phyloP scores from a whole-genome alignment of 345 rosid genomes.

The Salix koriyanagi region DNA sequence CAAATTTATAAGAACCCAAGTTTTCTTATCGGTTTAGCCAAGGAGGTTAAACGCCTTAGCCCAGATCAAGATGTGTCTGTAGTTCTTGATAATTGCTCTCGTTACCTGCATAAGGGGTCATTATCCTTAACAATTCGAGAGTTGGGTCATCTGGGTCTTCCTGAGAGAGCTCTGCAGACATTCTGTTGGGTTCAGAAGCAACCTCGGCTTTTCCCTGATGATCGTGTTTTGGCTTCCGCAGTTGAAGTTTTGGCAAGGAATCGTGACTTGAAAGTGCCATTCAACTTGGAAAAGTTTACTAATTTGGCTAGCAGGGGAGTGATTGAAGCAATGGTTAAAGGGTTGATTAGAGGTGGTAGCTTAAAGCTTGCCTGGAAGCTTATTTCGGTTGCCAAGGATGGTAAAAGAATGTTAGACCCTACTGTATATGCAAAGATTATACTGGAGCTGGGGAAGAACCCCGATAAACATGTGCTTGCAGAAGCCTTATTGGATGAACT shows the following conservation, averaged over 20 bases:
- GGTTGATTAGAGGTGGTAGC: conserved; percentile 64
- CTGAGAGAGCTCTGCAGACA: conserved; percentile 74
- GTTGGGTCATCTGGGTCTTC: conserved; percentile 75
- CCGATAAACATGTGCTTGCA: conserved; percentile 53
- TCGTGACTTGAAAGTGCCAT: conserved; percentile 54
- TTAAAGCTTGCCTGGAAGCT: conserved; percentile 67
- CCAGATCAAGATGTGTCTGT: conserved; percentile 47
- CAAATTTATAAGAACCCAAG: conserved; percentile 51
- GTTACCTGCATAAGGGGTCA: conserved; percentile 71
- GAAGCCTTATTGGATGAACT: conserved; percentile 53
- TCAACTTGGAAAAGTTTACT: conserved; percentile 45
- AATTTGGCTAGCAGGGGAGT: conserved; percentile 54
- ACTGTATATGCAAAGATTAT: conserved; percentile 67
- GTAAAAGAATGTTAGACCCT: conserved; percentile 58
- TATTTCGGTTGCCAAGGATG: conserved; percentile 42
- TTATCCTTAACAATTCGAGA: conserved; percentile 68
- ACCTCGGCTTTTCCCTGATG: conserved; percentile 61
- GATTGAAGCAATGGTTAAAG: conserved; percentile 77
- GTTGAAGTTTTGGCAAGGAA: conserved; percentile 69
- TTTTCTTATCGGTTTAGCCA: conserved; percentile 64
- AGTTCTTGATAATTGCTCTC: conserved; percentile 49
- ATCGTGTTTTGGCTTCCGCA: conserved; percentile 57
- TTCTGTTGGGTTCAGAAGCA: conserved; percentile 79
- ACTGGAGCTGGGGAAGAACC: conserved; percentile 65
- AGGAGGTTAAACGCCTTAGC: conserved; percentile 47